Conservation (phyloP, 2,329 filamentous ascomycete species). For the Pseudogymnoascus sp. region DNA sequence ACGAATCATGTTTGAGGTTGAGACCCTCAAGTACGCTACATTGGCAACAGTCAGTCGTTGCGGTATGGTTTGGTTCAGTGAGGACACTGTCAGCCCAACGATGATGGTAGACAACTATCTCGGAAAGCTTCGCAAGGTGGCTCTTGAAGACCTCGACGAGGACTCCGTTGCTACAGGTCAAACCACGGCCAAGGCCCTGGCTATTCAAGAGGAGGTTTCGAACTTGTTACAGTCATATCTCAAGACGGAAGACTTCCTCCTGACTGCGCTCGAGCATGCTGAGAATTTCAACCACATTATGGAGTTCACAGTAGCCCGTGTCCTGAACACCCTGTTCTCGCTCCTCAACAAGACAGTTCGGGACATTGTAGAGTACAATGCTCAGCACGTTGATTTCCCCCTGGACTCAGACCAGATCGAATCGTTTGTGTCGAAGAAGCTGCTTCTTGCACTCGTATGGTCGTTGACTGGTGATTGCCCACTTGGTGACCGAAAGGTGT, state of each 20-base stretch:
- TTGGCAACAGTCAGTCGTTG: constrained; percentile 98
- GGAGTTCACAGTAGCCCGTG: constrained; percentile 90
- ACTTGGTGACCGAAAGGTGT: constrained; percentile 75
- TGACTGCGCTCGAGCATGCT: constrained; percentile 69
- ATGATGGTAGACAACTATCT: constrained; percentile 95
- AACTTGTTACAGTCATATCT: constrained; percentile 71
- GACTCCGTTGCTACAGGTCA: constrained; percentile 72
- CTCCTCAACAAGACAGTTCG: constrained; percentile 89
- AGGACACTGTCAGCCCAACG: constrained; percentile 84
- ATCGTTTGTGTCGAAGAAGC: constrained; percentile 84
- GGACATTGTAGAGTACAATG: constrained; percentile 91
- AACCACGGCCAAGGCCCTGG: constrained; percentile 69
- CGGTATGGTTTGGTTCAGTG: constrained; percentile 99
- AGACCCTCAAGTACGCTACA: constrained; percentile 94
- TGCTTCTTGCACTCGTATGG: constrained; percentile 89
- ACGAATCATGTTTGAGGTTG: constrained; percentile 99
- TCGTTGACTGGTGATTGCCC: constrained; percentile 93
- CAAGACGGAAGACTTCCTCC: constrained; percentile 71
- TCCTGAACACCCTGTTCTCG: constrained; percentile 88
- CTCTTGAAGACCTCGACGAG: constrained; percentile 94
- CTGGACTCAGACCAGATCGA: constrained; percentile 86
- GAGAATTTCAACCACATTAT: constrained; percentile 87
- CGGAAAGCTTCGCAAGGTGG: constrained; percentile 68
- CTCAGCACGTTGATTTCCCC: constrained; percentile 88
- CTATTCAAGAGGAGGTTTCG: constrained; percentile 71